These are phyloP conservation scores for Noccaea caerulescens DNA, from an alignment of 345 rosid species.

Conservation along the genomic window DNA sequence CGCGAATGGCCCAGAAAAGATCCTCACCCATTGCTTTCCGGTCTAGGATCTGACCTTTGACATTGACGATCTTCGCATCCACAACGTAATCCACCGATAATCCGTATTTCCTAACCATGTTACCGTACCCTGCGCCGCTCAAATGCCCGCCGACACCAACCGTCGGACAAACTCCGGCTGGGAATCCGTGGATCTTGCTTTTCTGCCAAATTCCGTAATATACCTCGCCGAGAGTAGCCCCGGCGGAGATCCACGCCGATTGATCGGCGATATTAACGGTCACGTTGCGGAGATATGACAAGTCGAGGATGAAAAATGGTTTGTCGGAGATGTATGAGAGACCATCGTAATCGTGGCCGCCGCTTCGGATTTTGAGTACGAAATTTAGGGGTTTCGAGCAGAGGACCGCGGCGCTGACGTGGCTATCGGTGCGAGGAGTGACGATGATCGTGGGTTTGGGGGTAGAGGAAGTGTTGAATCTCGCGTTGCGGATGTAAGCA, in stretches of 20 bases:
- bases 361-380: conserved; percentile 58
- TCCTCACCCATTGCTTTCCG: conserved; percentile 62
- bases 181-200: conserved; percentile 52
- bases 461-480: conserved; percentile 52
- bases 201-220: conserved; percentile 50
- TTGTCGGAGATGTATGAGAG: conserved; percentile 52
- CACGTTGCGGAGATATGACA: conserved; percentile 52
- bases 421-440: conserved; percentile 50
- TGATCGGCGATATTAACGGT: conserved; percentile 32
- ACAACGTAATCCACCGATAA: conserved; percentile 53
- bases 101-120: conserved; percentile 56
- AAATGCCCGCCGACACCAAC: conserved; percentile 70
- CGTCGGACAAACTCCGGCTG: conserved; percentile 64
- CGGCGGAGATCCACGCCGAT: conserved; percentile 59
- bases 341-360: conserved; percentile 62
- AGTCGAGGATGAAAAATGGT: conserved; percentile 60
- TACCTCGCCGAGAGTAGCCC: conserved; percentile 62
- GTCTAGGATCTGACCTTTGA: conserved; percentile 47
- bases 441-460: conserved; percentile 53
- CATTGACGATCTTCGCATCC: conserved; percentile 65
- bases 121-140: conserved; percentile 65
- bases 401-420: conserved; percentile 56
- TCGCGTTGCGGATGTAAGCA: conserved; percentile 57
- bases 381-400: conserved; percentile 51
- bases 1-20: conserved; percentile 64